Evolutionary conservation across 768 basidiomycete genomes (phyloP).

Genomic region (Kwoniella botswanensis): DNA sequence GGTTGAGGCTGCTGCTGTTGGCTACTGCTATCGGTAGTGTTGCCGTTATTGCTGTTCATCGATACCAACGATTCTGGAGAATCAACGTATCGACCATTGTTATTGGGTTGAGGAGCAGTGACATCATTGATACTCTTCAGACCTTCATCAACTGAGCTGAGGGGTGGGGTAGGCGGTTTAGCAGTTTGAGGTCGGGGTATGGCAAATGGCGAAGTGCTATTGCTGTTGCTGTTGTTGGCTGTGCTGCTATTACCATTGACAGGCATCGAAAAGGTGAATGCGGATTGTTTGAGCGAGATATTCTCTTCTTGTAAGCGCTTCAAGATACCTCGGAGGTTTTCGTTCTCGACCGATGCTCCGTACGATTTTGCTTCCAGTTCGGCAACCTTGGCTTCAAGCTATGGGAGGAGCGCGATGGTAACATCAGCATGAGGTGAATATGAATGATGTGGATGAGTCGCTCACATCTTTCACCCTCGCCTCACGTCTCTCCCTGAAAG

Average conservation of each 20-base stretch:
- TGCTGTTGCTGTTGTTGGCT: constrained; percentile 9
- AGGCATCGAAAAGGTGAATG: constrained; percentile 84
- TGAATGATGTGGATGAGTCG: not conserved
- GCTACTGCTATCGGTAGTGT: constrained; percentile 10
- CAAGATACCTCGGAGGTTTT: constrained; percentile 84
- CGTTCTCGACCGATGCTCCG: constrained; percentile 74
- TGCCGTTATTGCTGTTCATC: constrained; percentile 20
- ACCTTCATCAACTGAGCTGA: constrained; percentile 30
- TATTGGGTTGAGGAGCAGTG: constrained; percentile 19
- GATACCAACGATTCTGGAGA: constrained; percentile 42
- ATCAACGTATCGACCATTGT: constrained; percentile 24
- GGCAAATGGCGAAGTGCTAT: constrained; percentile 6
- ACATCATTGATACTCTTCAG: constrained; percentile 39
- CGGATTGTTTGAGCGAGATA: constrained; percentile 73
- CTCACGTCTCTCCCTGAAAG: constrained; percentile 96
- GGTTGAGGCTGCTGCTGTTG: constrained; percentile 9
- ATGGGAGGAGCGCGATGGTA: not conserved
- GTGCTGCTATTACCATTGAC: constrained; percentile 51
- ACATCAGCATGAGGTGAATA: constrained; percentile 17
- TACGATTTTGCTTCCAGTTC: constrained; percentile 83
- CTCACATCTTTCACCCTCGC: constrained; percentile 95
- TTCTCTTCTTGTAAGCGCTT: constrained; percentile 86
- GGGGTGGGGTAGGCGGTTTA: constrained; percentile 46
- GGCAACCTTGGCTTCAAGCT: constrained; percentile 91
- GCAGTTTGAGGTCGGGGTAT: constrained; percentile 12